Evolutionary conservation across 202 grass and related monocot species (phyloP), one percentile per base, ranked within the genome.

Genomic region (Brachypodium distachyon): DNA sequence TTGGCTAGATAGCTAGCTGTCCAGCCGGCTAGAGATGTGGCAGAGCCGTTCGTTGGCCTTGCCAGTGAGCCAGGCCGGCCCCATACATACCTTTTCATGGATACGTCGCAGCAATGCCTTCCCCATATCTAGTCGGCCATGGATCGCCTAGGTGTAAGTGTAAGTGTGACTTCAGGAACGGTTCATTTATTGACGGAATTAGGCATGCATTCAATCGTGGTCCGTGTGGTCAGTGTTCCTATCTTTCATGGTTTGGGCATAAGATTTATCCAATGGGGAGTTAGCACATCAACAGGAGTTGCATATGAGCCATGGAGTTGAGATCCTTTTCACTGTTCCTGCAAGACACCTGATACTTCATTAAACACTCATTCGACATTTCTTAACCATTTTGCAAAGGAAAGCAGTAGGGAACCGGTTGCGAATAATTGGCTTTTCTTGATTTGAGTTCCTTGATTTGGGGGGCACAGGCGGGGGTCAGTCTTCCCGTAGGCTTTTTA

Each of bases 231-330:
- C 79, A 70, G 71, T n/a, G n/a, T n/a, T 59, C 31, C 77, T 66
- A n/a, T 64, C 74, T 83, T 90, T 86, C 85, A 83, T 88, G 70
- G 38, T 69, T 51, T 88, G 58, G 85, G 88, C 23, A 74, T 83
- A 82, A 78, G 60, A 77, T 70, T 83, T 78, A n/a, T 77, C 86
- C 88, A 87, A 86, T 88, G 54, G 85, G 69, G 47, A 88, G 80
- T 62, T 83, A 77, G 72, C 76, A 67, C 65, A 85, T 76, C 88
- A 40, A 80, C 82, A 82, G 82, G 68, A 90, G 80, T 81, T 74
- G 82, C 85, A 90, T 90, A 90, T 85, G 77, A 77, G 38, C 56
- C 61, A 68, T 70, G 27, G 51, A 51, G 81, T 31, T 43, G 75
- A 66, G 53, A 47, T 74, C 29, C 51, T 44, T 77, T 77, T 76